Evolutionary conservation across 2,329 filamentous ascomycete species (phyloP).

Genomic region (Colletotrichum lentis): DNA sequence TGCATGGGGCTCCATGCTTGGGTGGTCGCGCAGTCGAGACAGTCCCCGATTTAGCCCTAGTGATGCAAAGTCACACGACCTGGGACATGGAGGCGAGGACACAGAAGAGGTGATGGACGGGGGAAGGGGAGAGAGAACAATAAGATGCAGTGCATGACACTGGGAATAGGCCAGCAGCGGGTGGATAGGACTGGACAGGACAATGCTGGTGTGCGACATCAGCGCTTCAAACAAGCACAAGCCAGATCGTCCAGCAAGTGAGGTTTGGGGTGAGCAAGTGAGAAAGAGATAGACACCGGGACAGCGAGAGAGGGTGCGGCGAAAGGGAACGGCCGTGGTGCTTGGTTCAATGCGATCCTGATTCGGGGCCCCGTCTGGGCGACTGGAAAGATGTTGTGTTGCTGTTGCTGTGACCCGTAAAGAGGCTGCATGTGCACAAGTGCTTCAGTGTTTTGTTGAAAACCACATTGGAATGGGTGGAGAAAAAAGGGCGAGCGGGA

Average conservation of each 20-base stretch:
- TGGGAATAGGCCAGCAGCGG: neutral
- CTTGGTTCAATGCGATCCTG: slow-evolving; percentile 9
- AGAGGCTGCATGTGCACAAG: too few relatives aligned
- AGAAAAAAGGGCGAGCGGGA: neutral
- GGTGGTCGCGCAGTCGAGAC: slow-evolving; percentile 30
- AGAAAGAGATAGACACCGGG: neutral
- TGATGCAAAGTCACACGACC: slow-evolving; percentile 33
- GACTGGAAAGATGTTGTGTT: neutral
- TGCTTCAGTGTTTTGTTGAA: neutral
- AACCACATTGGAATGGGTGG: neutral
- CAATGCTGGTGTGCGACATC: neutral
- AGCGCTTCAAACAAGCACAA: neutral
- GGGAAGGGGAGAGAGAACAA: neutral
- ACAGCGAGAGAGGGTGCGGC: neutral
- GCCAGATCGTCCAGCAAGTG: neutral
- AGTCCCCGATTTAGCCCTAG: slow-evolving; percentile 24
- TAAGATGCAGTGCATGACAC: slow-evolving; percentile 4
- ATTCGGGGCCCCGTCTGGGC: slow-evolving; percentile 4
- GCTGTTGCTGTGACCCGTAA: too few relatives aligned
- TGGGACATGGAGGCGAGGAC: slow-evolving; percentile 10
- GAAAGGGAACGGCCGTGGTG: neutral
- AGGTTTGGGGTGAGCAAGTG: neutral
- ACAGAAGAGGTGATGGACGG: neutral
- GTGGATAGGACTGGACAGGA: neutral
- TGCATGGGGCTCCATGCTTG: slow-evolving; percentile 35